These are phyloP conservation scores for Xylaria sp. DNA, from an alignment of 2,329 filamentous ascomycete species.

Conservation along the genomic window DNA sequence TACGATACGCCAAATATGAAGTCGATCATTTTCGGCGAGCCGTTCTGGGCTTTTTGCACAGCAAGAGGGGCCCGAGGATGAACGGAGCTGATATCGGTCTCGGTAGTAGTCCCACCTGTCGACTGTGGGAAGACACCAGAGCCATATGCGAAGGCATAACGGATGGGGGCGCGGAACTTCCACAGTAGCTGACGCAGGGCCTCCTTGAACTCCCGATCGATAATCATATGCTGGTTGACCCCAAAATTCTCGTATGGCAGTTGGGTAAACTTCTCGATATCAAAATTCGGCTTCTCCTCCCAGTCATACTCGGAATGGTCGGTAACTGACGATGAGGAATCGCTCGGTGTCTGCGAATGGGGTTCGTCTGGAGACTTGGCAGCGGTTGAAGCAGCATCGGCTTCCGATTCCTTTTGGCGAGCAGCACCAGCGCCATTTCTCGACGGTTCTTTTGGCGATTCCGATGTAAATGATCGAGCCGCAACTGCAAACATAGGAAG, in stretches of 20 bases:
- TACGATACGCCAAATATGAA: conserved; percentile 97
- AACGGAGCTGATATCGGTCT: conserved; percentile 69
- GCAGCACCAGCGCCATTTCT: conserved; percentile 38
- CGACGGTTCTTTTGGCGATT: conserved; percentile 34
- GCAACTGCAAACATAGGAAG: conserved; percentile 13
- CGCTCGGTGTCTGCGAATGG: conserved; percentile 39
- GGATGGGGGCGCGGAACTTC: conserved; percentile 91
- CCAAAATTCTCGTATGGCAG: conserved; percentile 85
- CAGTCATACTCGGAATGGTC: conserved; percentile 62
- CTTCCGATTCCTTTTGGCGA: conserved; percentile 42
- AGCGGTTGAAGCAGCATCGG: conserved; percentile 44
- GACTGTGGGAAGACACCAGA: conserved; percentile 94
- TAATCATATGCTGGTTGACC: conserved; percentile 94
- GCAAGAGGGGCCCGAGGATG: conserved; percentile 86
- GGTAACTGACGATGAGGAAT: conserved; percentile 38
- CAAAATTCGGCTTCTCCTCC: conserved; percentile 79
- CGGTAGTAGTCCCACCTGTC: conserved; percentile 61
- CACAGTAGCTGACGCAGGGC: conserved; percentile 86
- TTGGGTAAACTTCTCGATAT: conserved; percentile 79
- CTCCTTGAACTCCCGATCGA: conserved; percentile 96
- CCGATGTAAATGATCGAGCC: conserved; percentile 40
- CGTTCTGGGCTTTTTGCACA: conserved; percentile 85
- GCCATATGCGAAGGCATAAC: conserved; percentile 97
- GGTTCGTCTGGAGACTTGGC: conserved; percentile 45
- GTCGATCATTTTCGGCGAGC: conserved; percentile 95